Conservation (phyloP, 306 rosid genomes). For the Aeschynomene evenia region DNA sequence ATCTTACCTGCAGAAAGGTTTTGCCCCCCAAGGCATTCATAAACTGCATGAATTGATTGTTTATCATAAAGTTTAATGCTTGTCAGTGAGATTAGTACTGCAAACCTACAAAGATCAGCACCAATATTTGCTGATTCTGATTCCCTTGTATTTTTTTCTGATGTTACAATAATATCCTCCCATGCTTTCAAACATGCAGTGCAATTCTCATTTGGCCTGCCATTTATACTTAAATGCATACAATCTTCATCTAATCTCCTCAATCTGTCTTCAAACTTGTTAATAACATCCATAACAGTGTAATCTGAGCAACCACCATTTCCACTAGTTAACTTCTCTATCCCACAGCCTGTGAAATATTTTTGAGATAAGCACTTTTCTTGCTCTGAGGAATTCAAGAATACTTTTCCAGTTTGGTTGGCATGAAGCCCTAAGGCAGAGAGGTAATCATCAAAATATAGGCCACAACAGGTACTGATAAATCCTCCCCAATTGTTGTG, state of each 20-base stretch:
- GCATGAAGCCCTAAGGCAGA: constrained; percentile 52
- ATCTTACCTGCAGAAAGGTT: constrained; percentile 38
- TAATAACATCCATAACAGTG: constrained; percentile 38
- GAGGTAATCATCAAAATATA: constrained; percentile 45
- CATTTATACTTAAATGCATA: constrained; percentile 22
- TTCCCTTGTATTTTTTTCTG: constrained; percentile 4
- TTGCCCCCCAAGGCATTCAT: constrained; percentile 49
- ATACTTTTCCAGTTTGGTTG: constrained; percentile 46
- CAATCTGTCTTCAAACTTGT: constrained; percentile 38
- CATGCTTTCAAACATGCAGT: constrained; percentile 45
- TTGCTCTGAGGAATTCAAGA: constrained; percentile 51
- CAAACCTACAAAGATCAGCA: constrained; percentile 51
- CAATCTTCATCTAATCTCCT: constrained; percentile 46
- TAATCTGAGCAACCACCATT: constrained; percentile 57
- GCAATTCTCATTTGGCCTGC: constrained; percentile 36
- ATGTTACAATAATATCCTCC: constrained; percentile 37
- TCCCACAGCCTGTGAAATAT: constrained; percentile 40
- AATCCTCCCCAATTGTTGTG: constrained; percentile 57
- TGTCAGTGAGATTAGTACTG: constrained; percentile 47
- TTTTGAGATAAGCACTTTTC: constrained; percentile 26
- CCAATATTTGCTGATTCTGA: constrained; percentile 12
- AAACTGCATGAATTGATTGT: constrained; percentile 36
- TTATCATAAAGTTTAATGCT: constrained; percentile 37
- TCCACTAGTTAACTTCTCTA: constrained; percentile 54
- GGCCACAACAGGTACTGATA: constrained; percentile 40